phyloP scores from a whole-genome alignment of 192 early-diverging fungal genomes.

The Chytriomyces sp. region DNA sequence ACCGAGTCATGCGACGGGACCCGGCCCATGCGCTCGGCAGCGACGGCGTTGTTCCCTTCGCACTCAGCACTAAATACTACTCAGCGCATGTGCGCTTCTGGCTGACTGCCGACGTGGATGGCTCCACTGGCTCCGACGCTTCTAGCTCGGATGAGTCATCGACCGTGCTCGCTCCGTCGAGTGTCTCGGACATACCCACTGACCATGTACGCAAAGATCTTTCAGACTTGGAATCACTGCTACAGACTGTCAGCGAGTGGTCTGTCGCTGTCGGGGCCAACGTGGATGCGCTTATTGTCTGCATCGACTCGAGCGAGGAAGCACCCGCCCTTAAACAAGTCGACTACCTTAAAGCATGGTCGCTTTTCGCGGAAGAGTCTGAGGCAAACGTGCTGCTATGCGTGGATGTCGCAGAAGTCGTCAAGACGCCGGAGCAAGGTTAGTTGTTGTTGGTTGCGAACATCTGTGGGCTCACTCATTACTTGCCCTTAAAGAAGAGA shows the following conservation, averaged over 20 bases:
- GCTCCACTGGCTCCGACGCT: neutral
- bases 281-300: neutral
- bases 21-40: neutral
- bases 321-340: neutral
- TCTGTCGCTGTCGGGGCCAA: neutral
- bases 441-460: neutral
- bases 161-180: neutral
- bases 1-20: neutral
- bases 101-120: neutral
- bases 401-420: neutral
- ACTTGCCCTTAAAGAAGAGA: neutral
- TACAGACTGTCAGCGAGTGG: neutral
- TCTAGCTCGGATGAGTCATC: neutral
- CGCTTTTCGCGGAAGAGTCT: neutral
- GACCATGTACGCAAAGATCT: no score
- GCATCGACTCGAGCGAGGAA: conserved; percentile 1
- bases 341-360: neutral
- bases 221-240: no score
- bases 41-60: conserved; percentile 1
- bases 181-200: neutral
- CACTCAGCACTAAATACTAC: conserved; percentile 29
- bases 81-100: conserved; percentile 6
- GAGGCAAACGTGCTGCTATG: neutral
- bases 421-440: neutral
- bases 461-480: neutral